Conservation (phyloP, 2,329 filamentous ascomycete species). For the Phaeosphaeriaceae sp. region DNA sequence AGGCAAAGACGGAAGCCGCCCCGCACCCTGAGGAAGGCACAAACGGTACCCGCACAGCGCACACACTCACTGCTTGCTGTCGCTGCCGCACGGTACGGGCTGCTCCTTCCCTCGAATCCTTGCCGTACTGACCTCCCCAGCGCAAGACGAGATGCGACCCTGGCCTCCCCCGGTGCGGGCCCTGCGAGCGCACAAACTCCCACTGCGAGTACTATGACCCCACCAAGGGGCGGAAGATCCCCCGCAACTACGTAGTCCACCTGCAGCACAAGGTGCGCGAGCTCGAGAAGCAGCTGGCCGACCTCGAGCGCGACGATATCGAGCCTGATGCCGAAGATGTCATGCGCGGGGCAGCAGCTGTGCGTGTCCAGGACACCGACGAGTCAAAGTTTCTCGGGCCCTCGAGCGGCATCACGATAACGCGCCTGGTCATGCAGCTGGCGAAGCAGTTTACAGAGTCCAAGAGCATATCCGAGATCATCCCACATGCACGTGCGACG, state of each 20-base stretch:
- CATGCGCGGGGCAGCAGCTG: conserved; percentile 83
- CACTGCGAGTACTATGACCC: conserved; percentile 96
- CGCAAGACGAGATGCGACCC: conserved; percentile 97
- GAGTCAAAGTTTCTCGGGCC: conserved; percentile 91
- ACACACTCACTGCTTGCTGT: conserved; percentile 82
- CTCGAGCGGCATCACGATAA: conserved; percentile 95
- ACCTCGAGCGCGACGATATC: conserved; percentile 76
- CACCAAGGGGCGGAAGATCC: conserved; percentile 82
- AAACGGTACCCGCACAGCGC: conserved; percentile 64
- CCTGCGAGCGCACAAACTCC: conserved; percentile 90
- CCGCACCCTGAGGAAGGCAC: conserved; percentile 30
- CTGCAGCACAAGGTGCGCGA: conserved; percentile 86
- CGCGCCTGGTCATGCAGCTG: conserved; percentile 92
- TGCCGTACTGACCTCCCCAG: conserved; percentile 55
- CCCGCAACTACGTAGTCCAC: conserved; percentile 89
- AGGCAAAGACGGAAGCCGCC: conserved; percentile 27
- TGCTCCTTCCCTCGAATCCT: not conserved
- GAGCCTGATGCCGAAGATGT: conserved; percentile 81
- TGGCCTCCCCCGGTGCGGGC: conserved; percentile 86
- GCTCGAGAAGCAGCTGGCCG: conserved; percentile 81
- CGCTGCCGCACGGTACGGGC: conserved; percentile 75
- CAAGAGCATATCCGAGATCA: conserved; percentile 89
- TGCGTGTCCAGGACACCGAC: conserved; percentile 83
- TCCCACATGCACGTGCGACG: conserved; percentile 76
- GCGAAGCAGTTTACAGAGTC: conserved; percentile 93